These are phyloP conservation scores for Didymella glomerata DNA, from an alignment of 2,329 filamentous ascomycete species.

Conservation along the genomic window DNA sequence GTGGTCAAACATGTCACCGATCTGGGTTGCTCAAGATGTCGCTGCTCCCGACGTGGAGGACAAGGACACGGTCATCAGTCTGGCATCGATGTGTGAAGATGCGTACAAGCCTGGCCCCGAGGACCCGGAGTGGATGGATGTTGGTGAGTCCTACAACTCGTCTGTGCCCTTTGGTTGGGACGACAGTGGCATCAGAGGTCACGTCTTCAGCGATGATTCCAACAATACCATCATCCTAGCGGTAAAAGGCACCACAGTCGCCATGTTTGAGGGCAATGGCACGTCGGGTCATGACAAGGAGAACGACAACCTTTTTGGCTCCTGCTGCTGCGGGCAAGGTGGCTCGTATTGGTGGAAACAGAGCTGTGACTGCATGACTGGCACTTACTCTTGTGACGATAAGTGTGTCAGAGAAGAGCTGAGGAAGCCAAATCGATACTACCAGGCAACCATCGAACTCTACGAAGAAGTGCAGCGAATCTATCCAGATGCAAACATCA, in stretches of 20 bases:
- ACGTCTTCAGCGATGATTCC: constrained; percentile 46
- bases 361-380: constrained; percentile 48
- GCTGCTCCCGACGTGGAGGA: constrained; percentile 44
- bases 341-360: constrained; percentile 48
- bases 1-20: constrained; percentile 42
- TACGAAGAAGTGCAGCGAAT: constrained; percentile 46
- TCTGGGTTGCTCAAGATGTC: constrained; percentile 43
- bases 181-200: constrained; percentile 48
- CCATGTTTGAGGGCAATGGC: constrained; percentile 49
- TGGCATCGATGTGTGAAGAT: constrained; percentile 50
- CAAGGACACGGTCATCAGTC: constrained; percentile 46
- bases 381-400: constrained; percentile 47
- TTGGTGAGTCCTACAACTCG: constrained; percentile 42
- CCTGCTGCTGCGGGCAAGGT: constrained; percentile 49
- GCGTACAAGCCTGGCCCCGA: constrained; percentile 46
- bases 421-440: constrained; percentile 45
- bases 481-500: constrained; percentile 47
- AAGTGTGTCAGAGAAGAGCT: constrained; percentile 46
- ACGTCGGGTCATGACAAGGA: constrained; percentile 49
- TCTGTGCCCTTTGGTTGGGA: constrained; percentile 50
- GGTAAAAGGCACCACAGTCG: constrained; percentile 48
- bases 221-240: constrained; percentile 47
- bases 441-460: constrained; percentile 43
- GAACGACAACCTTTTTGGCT: constrained; percentile 49
- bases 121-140: constrained; percentile 48